Evolutionary conservation across 805 yeast genomes (phyloP).

Genomic region (Candida sithepensis): DNA sequence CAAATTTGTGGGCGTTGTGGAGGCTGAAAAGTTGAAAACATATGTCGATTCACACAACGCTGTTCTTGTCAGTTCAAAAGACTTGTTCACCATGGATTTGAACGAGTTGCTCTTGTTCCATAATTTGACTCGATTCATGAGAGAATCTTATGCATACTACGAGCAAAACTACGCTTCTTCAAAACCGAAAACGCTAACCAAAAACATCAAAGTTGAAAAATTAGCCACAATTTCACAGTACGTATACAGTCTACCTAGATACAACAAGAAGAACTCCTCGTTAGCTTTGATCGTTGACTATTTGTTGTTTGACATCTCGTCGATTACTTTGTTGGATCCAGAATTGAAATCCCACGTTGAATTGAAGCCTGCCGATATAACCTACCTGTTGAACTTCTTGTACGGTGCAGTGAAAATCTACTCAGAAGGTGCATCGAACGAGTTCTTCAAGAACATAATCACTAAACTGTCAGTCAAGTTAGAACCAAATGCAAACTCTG

Average conservation of each 20-base stretch:
- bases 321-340: conserved; percentile 28
- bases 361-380: conserved; percentile 24
- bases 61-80: conserved; percentile 27
- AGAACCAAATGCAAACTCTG: conserved; percentile 2
- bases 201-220: conserved; percentile 16
- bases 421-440: conserved; percentile 21
- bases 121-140: conserved; percentile 25
- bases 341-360: conserved; percentile 28
- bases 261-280: conserved; percentile 24
- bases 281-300: conserved; percentile 41
- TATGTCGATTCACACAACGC: conserved; percentile 33
- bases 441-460: conserved; percentile 16
- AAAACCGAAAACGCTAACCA: conserved; percentile 7
- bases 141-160: conserved; percentile 29
- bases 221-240: conserved; percentile 28
- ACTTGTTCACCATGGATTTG: conserved; percentile 25
- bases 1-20: conserved; percentile 47
- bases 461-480: conserved; percentile 11
- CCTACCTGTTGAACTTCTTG: conserved; percentile 36
- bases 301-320: conserved; percentile 41
- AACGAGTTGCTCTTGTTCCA: conserved; percentile 27
- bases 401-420: conserved; percentile 37
- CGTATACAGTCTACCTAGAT: conserved; percentile 34
- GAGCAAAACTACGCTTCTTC: conserved; percentile 12
- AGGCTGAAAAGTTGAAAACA: conserved; percentile 36